phyloP scores from a whole-genome alignment of 2,329 filamentous ascomycete genomes.

The Aspergillus sp. region DNA sequence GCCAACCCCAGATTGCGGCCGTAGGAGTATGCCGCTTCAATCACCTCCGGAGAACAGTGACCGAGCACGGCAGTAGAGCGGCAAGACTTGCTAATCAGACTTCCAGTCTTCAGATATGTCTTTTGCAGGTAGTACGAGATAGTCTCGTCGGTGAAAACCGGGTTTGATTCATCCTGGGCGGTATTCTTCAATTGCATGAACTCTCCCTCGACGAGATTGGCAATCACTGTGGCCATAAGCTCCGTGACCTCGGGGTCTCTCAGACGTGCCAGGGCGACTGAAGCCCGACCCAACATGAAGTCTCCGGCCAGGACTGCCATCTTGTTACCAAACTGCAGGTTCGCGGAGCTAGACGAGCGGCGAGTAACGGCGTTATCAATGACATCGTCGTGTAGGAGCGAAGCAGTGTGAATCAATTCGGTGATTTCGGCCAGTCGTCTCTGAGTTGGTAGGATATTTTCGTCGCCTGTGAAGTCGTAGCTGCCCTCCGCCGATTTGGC shows the following conservation, averaged over 20 bases:
- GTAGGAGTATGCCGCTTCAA: constrained; percentile 87
- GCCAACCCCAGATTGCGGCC: constrained; percentile 90
- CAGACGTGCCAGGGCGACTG: constrained; percentile 83
- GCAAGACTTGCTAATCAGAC: constrained; percentile 92
- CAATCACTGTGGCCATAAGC: constrained; percentile 90
- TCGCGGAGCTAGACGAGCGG: constrained; percentile 80
- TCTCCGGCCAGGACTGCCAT: constrained; percentile 98
- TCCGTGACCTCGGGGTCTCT: constrained; percentile 93
- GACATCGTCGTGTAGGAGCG: constrained; percentile 94
- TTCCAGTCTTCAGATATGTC: constrained; percentile 96
- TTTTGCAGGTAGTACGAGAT: constrained; percentile 94
- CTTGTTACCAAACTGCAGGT: constrained; percentile 96
- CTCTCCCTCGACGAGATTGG: constrained; percentile 95
- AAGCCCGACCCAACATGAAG: constrained; percentile 87
- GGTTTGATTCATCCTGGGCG: constrained; percentile 76
- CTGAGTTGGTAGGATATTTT: constrained; percentile 80
- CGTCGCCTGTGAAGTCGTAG: constrained; percentile 42
- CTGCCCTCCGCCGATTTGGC: constrained; percentile 34
- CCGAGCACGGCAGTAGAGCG: constrained; percentile 84
- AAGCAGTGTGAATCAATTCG: constrained; percentile 95
- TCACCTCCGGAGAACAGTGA: constrained; percentile 67
- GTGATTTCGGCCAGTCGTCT: constrained; percentile 91
- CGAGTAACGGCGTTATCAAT: constrained; percentile 88
- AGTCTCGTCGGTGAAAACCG: constrained; percentile 81
- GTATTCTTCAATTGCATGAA: constrained; percentile 99